A percentile compares a stretch with the other conserved stretches of the same genome.
Conservation (phyloP, 176 grass and related monocot species). For the Thalia dealbata region DNA sequence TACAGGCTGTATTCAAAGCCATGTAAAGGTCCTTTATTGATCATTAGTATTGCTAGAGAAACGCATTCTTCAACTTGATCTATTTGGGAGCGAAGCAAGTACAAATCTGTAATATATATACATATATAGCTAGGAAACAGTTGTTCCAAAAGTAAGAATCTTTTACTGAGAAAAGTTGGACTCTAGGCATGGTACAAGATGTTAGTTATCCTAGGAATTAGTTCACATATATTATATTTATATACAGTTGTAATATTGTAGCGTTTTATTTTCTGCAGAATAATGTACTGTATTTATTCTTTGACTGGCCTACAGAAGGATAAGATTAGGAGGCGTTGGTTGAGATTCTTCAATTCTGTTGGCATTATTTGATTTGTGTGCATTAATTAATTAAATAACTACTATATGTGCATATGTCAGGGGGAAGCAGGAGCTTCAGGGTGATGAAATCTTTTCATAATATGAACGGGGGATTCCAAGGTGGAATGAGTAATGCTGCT, state of each 20-base stretch:
- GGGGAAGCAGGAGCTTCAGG: slow-evolving; percentile 66
- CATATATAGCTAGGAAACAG: neutral
- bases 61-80: neutral
- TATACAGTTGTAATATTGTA: neutral
- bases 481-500: slow-evolving; percentile 55
- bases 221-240: slow-evolving; percentile 13
- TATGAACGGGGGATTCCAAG: slow-evolving; percentile 38
- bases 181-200: slow-evolving; percentile 17
- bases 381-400: neutral
- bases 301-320: neutral
- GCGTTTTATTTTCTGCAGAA: slow-evolving; percentile 2
- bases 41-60: neutral
- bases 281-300: neutral
- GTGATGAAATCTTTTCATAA: slow-evolving; percentile 75
- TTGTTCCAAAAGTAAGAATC: neutral
- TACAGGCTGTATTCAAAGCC: too few relatives aligned
- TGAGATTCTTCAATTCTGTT: neutral
- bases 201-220: slow-evolving; percentile 37
- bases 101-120: neutral
- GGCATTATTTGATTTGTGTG: neutral
- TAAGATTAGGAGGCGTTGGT: neutral
- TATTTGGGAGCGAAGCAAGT: neutral
- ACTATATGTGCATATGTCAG: slow-evolving; percentile 30
- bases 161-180: slow-evolving; percentile 22
- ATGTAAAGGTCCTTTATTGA: too few relatives aligned